phyloP scores from a whole-genome alignment of 2,329 filamentous ascomycete species.

The Beauveria caledonica region DNA sequence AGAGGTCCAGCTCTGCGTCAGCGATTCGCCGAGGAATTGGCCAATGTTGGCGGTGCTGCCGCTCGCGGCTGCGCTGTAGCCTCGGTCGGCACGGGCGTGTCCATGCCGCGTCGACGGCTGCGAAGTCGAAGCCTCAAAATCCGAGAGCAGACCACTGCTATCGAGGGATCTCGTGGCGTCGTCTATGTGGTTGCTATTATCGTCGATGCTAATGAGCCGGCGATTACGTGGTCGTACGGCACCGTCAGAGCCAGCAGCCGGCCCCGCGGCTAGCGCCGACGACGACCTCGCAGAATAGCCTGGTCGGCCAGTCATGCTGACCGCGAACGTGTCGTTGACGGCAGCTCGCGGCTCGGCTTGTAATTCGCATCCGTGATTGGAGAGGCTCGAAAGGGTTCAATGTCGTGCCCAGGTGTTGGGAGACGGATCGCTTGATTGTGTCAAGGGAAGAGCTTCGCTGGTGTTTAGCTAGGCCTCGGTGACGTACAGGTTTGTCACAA shows the following conservation, averaged over 20 bases:
- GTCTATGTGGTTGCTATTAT: slow-evolving; percentile 22
- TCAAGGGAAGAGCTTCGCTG: slow-evolving; percentile 1
- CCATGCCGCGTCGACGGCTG: not conserved
- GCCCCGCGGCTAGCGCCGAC: slow-evolving; percentile 38
- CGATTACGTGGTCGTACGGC: slow-evolving; percentile 44
- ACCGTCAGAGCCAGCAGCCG: slow-evolving; percentile 32
- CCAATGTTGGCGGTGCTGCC: slow-evolving; percentile 29
- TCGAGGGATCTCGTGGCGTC: not conserved
- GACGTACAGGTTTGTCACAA: slow-evolving; percentile 8
- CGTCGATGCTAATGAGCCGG: slow-evolving; percentile 29
- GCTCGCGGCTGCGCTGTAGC: not conserved
- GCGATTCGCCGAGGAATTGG: slow-evolving; percentile 41
- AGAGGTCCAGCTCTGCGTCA: slow-evolving; percentile 46
- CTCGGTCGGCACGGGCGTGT: not conserved
- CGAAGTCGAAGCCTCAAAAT: slow-evolving; percentile 24
- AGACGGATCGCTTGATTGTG: not conserved
- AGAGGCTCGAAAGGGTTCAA: slow-evolving; percentile 20
- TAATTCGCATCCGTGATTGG: slow-evolving; percentile 23
- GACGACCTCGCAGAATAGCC: slow-evolving; percentile 22
- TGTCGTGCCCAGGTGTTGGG: not conserved
- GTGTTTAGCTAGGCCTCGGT: not conserved
- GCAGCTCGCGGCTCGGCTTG: slow-evolving; percentile 21
- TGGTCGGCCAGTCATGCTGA: slow-evolving; percentile 27
- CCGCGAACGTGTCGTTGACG: slow-evolving; percentile 24
- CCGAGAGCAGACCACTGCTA: slow-evolving; percentile 23